Base-by-base conservation (phyloP, 139 green algal species). In the Closterium sp. region DNA sequence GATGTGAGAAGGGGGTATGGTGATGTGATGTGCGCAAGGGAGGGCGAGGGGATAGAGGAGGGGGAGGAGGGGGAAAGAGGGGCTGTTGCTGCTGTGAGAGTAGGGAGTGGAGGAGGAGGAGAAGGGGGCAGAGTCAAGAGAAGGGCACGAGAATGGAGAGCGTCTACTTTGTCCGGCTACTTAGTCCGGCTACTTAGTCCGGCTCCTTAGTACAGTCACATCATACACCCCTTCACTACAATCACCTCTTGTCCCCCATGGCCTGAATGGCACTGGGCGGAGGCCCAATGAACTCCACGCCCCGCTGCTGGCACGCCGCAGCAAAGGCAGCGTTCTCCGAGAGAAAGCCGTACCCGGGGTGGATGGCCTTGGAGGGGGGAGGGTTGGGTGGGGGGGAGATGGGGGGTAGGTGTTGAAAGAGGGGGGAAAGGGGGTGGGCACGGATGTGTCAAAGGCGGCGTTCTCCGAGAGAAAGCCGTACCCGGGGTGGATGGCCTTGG, bases 341-440 rank as follows among this genome's bases (percentile, higher is more conserved):
- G 28, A 96, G 88, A 55, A 96, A 96, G 89, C 97, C 96, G 84
- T 98, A 98, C 5, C 97, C 97, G 0, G 98, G 98, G 93, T 99
- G 98, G 28, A 91, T 88, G 55, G 88, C 66, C 66, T 87, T 8
- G 1, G 0, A 34, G 33, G 34, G 2, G 34, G 33, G n/a, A 21
- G 85, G 8, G 33, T 32, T 66, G 30, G n/a, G n/a, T 16, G n/a
- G 32, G 4, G 84, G 3, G 32, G n/a, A 36, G n/a, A 91, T 7
- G 8, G 2, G 76, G 76, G 76, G 0, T 21, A 32, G 28, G 76
- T 2, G 76, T 33, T 10, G 21, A 16, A 16, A 7, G 76, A 85
- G 76, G 3, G 2, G 76, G 2, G 28, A 31, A 25, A 4, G 76
- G n/a, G 69, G 69, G 8, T 4, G 9, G 28, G 25, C n/a, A n/a